Evolutionary conservation across 176 grass and related monocot species (phyloP), one percentile per base, ranked within the genome.

Genomic region (Zoysia japonica): DNA sequence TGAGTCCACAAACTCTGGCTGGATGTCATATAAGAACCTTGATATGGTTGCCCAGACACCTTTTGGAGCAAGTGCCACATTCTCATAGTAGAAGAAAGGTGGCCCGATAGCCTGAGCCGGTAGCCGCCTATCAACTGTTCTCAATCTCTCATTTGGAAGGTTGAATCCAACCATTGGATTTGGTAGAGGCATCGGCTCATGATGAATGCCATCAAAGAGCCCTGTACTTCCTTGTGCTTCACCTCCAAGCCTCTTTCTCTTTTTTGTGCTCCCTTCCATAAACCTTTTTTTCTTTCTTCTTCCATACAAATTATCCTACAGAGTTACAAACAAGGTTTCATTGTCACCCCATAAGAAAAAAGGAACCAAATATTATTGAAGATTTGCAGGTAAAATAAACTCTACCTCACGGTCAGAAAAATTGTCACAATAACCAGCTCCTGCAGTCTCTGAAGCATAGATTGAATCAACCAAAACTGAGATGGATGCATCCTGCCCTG

Each of bases 81-180:
- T 97, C 70, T 94, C 92, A 64, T 92, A 94, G 13, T 88, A 97
- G 68, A 97, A 97, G 50, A 81, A 97, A 0, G 95, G 95, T 43
- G 89, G 89, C 2, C 95, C 95, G 28, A 60, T 49, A 61, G 87
- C 92, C 37, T 77, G 61, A 15, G 78, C 55, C 12, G 85, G 87
- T 14, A 92, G 55, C 3, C 39, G 73, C 77, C 95, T 91, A 1
- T 42, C 11, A 4, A 65, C 44, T 35, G 70, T 45, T 17, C 52
- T 64, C 36, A 47, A 7, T 43, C 74, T 69, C 28, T 86, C 82
- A 67, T 13, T 76, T 42, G 94, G 92, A 37, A 97, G 77, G 45
- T 12, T 75, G 64, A 90, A 97, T 66, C 94, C 91, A 75, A 91
- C 47, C 94, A 97, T 93, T 5, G 93, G 93, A 0, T 87, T 83